Evolutionary conservation across 2,329 filamentous ascomycete species (phyloP).

Genomic region (Sclerotinia glacialis): DNA sequence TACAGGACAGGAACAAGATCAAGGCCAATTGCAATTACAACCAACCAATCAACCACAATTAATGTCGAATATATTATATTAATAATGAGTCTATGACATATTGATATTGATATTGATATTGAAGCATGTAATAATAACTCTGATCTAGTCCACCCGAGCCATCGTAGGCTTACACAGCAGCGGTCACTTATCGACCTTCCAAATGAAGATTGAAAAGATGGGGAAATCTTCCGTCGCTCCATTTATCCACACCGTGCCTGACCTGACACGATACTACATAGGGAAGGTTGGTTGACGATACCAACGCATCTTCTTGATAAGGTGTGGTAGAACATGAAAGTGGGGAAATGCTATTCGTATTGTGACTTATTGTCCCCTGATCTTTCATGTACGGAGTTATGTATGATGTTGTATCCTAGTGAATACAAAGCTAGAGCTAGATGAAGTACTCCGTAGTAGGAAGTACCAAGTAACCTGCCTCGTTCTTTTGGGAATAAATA

Average conservation of each 20-base stretch:
- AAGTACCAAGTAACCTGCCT: no score
- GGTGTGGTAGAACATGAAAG: conserved; percentile 8
- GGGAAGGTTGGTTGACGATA: conserved; percentile 16
- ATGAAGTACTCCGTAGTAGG: no score
- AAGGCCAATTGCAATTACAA: background rate
- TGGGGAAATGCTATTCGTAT: background rate
- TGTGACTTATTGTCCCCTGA: no score
- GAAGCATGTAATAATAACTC: background rate
- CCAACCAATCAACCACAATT: background rate
- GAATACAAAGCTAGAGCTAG: background rate
- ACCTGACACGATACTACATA: conserved; percentile 11
- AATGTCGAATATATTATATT: background rate
- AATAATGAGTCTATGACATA: background rate
- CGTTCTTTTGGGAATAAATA: background rate
- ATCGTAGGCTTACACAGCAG: background rate
- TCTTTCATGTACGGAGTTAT: background rate
- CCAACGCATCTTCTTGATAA: conserved; percentile 3
- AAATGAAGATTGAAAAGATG: conserved; percentile 7
- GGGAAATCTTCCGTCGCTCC: background rate
- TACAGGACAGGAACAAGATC: background rate
- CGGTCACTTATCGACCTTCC: background rate
- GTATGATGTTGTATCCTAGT: background rate
- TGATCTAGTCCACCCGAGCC: background rate
- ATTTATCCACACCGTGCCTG: conserved; percentile 8
- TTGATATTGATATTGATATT: background rate